Evolutionary conservation across 805 yeast genomes (phyloP).

Genomic region (Starmerella sirachaensis): DNA sequence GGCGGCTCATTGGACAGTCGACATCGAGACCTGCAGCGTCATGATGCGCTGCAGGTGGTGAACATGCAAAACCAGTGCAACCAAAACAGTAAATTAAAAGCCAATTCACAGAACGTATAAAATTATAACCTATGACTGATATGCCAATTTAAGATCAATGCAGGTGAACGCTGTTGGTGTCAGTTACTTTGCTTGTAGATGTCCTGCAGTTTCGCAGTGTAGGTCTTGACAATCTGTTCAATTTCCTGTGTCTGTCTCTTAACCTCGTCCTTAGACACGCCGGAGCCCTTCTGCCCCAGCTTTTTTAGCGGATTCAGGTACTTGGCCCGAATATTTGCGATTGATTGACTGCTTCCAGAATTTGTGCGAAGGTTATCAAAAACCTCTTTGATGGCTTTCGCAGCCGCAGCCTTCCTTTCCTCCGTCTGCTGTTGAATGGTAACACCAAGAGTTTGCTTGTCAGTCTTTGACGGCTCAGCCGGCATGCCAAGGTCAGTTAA

Average conservation of each 20-base stretch:
- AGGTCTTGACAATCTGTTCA: constrained; percentile 60
- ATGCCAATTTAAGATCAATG: not conserved
- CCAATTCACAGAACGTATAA: not conserved
- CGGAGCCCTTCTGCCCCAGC: constrained; percentile 31
- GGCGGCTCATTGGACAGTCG: constrained; percentile 40
- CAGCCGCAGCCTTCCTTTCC: constrained; percentile 45
- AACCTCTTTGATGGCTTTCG: constrained; percentile 51
- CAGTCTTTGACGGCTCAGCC: constrained; percentile 64
- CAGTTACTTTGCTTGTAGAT: constrained; percentile 37
- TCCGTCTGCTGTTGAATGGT: constrained; percentile 65
- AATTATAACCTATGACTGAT: too few species aligned
- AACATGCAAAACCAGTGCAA: not conserved
- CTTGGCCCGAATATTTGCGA: constrained; percentile 47
- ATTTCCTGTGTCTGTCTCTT: constrained; percentile 45
- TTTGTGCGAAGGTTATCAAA: constrained; percentile 53
- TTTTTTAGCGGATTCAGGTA: constrained; percentile 45
- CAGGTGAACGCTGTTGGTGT: not conserved
- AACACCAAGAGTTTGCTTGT: constrained; percentile 60
- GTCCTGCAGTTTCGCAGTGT: constrained; percentile 44
- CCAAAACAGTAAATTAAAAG: constrained; percentile 2
- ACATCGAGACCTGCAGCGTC: too few species aligned
- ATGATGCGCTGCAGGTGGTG: too few species aligned
- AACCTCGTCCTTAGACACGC: constrained; percentile 32
- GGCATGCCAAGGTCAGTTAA: constrained; percentile 59
- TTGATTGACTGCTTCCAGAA: constrained; percentile 34